phyloP scores from a whole-genome alignment of 345 rosid genomes.

The Toxicodendron radicans region DNA sequence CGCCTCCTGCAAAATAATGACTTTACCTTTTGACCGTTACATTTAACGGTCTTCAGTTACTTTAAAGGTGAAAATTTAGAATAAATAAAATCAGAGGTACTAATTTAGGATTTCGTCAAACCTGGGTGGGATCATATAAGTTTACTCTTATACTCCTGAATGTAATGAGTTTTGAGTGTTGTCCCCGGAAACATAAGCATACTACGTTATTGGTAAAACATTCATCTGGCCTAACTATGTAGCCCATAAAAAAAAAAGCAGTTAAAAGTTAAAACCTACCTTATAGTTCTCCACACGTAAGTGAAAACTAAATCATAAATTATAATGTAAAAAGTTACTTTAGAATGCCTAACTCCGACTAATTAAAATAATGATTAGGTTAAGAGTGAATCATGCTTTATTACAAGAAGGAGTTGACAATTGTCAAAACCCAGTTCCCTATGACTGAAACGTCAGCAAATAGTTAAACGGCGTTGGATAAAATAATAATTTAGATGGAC shows the following conservation, averaged over 20 bases:
- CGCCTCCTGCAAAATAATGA: too few species aligned
- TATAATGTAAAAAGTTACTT: slow-evolving; percentile 12
- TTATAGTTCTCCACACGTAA: slow-evolving; percentile 14
- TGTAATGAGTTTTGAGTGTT: slow-evolving; percentile 23
- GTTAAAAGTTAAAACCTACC: not conserved
- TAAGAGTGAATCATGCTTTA: not conserved
- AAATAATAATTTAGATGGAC: too few species aligned
- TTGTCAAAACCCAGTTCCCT: slow-evolving; percentile 1
- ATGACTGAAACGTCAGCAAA: slow-evolving; percentile 18
- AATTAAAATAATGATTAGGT: slow-evolving; percentile 22
- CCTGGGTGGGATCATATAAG: too few species aligned
- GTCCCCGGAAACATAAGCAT: slow-evolving; percentile 31
- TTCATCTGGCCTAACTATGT: slow-evolving; percentile 14
- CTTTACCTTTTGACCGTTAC: too few species aligned
- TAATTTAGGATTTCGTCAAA: too few species aligned
- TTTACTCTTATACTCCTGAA: too few species aligned
- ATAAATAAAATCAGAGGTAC: too few species aligned
- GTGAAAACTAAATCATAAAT: not conserved
- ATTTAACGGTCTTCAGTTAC: too few species aligned
- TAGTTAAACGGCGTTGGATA: slow-evolving; percentile 9
- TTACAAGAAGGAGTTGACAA: slow-evolving; percentile 24
- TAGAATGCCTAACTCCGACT: slow-evolving; percentile 28
- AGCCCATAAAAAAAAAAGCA: not conserved
- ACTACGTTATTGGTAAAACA: slow-evolving; percentile 14
- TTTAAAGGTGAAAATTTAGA: too few species aligned